Evolutionary conservation across 768 basidiomycete species (phyloP).

Genomic region (Naematelia aurantialba): DNA sequence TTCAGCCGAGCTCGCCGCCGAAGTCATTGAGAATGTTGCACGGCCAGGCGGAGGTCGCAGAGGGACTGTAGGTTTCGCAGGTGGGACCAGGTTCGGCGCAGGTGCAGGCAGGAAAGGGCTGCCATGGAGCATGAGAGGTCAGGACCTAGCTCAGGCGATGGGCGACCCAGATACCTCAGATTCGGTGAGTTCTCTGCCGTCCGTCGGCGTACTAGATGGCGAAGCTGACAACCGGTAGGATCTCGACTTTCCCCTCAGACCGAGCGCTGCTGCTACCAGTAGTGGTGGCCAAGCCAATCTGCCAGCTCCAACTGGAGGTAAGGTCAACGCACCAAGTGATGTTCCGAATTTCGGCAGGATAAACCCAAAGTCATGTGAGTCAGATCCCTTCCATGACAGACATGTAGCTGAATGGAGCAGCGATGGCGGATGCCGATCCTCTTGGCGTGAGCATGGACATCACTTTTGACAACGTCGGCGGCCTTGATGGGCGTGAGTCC

Average conservation of each 20-base stretch:
- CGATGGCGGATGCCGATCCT: slow-evolving; percentile 90
- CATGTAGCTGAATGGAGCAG: slow-evolving; percentile 52
- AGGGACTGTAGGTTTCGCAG: slow-evolving; percentile 21
- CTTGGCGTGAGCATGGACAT: slow-evolving; percentile 88
- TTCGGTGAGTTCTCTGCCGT: slow-evolving; percentile 23
- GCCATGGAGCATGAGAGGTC: slow-evolving; percentile 32
- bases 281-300: slow-evolving; percentile 61
- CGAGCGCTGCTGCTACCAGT: slow-evolving; percentile 53
- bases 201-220: background rate
- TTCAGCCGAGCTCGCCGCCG: slow-evolving; percentile 21
- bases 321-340: slow-evolving; percentile 48
- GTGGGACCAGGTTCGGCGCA: slow-evolving; percentile 24
- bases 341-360: slow-evolving; percentile 21
- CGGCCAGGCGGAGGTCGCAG: slow-evolving; percentile 16
- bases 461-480: slow-evolving; percentile 94
- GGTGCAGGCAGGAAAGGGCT: slow-evolving; percentile 15
- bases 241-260: slow-evolving; percentile 21
- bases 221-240: slow-evolving; percentile 34
- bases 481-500: slow-evolving; percentile 80
- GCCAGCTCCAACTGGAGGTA: slow-evolving; percentile 60
- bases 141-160: slow-evolving; percentile 39
- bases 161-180: slow-evolving; percentile 43
- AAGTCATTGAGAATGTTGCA: slow-evolving; percentile 21
- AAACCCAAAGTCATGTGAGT: slow-evolving; percentile 28
- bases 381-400: background rate